A percentile compares a stretch with the other conserved stretches of the same genome.
These are phyloP conservation scores for Aspergillus ellipticus DNA, from an alignment of 495 filamentous ascomycete genomes.

Conservation along the genomic window DNA sequence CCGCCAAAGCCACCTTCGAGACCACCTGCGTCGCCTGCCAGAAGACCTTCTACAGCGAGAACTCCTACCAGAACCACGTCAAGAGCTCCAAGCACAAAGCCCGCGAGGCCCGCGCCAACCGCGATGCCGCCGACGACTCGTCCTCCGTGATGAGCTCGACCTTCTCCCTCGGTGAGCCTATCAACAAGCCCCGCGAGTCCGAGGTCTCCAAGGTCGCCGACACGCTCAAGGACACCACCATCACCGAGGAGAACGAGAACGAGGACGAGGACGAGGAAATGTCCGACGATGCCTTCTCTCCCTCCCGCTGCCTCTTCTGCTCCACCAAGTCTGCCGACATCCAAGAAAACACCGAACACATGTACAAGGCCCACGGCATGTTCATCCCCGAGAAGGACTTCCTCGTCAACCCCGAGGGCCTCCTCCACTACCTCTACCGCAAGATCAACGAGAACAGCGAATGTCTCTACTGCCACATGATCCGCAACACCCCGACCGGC, in stretches of 20 bases:
- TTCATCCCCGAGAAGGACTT: slow-evolving; percentile 89
- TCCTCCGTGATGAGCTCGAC: slow-evolving; percentile 87
- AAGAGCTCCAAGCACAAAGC: slow-evolving; percentile 86
- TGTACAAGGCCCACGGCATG: slow-evolving; percentile 90
- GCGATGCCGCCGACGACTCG: slow-evolving; percentile 57
- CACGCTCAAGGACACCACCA: slow-evolving; percentile 66
- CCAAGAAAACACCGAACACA: slow-evolving; percentile 73
- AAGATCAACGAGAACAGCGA: slow-evolving; percentile 74
- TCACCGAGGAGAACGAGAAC: slow-evolving; percentile 51
- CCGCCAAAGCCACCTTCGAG: slow-evolving; percentile 86
- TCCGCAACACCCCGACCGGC: slow-evolving; percentile 66
- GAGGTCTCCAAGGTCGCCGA: slow-evolving; percentile 81
- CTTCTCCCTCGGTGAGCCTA: slow-evolving; percentile 83
- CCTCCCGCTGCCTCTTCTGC: slow-evolving; percentile 86
- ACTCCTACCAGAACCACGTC: slow-evolving; percentile 90
- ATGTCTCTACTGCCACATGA: slow-evolving; percentile 80
- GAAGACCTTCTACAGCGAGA: slow-evolving; percentile 93
- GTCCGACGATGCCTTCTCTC: slow-evolving; percentile 32
- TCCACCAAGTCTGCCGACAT: slow-evolving; percentile 71
- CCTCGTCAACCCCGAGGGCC: slow-evolving; percentile 73
- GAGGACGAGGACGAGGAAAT: slow-evolving; percentile 26
- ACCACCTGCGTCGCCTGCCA: slow-evolving; percentile 77
- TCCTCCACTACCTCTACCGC: slow-evolving; percentile 69
- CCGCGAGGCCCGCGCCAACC: slow-evolving; percentile 50
- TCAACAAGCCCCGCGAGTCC: slow-evolving; percentile 52